phyloP scores from a whole-genome alignment of 148 eudicot genomes.

The Amaranthus cruentus region DNA sequence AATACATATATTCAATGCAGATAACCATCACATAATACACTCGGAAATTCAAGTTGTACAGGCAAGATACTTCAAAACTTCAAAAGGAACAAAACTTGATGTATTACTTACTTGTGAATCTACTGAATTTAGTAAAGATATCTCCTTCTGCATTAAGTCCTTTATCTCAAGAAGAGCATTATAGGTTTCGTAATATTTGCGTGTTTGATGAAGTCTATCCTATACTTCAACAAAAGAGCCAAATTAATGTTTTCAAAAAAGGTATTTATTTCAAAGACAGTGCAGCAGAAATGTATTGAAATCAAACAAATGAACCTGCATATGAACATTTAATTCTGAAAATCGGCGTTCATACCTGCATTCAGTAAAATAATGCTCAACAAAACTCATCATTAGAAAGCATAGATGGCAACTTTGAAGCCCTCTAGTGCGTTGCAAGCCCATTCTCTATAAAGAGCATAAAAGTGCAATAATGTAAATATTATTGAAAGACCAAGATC shows the following conservation, averaged over 20 bases:
- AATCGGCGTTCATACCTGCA: slow-evolving; percentile 69
- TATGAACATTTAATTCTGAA: slow-evolving; percentile 55
- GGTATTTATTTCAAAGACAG: background rate
- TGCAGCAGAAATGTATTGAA: background rate
- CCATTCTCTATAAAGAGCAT: background rate
- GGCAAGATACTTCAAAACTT: slow-evolving; percentile 1
- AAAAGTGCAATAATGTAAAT: background rate
- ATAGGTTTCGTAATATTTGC: slow-evolving; percentile 58
- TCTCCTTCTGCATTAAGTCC: slow-evolving; percentile 71
- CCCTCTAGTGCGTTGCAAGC: background rate
- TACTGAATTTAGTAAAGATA: slow-evolving; percentile 66
- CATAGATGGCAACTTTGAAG: slow-evolving; percentile 8
- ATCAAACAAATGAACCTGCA: slow-evolving; percentile 42
- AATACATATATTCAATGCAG: background rate
- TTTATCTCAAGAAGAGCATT: slow-evolving; percentile 68
- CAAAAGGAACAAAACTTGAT: background rate
- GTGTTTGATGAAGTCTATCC: slow-evolving; percentile 59
- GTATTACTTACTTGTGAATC: slow-evolving; percentile 49
- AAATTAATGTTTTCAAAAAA: background rate
- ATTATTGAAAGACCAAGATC: too few species aligned
- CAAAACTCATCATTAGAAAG: background rate
- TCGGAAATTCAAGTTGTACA: background rate
- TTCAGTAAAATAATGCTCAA: slow-evolving; percentile 8
- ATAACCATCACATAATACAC: background rate
- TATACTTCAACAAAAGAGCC: slow-evolving; percentile 18